A percentile compares a stretch with the other conserved stretches of the same genome.
phyloP scores from a whole-genome alignment of 2,329 filamentous ascomycete species.

The Fonsecaea multimorphosa region DNA sequence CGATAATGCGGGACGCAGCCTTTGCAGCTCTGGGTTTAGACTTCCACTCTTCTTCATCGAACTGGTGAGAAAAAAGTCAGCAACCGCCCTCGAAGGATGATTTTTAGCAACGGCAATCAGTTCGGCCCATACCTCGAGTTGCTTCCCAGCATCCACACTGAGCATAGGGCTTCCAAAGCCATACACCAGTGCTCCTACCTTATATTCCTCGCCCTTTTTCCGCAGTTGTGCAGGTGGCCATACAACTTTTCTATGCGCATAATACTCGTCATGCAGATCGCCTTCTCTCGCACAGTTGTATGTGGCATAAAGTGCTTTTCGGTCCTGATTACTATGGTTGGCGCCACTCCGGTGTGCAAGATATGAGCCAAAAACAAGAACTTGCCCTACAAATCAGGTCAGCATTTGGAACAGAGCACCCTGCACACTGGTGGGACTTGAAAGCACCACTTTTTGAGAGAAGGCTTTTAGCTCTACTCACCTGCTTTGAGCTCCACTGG shows the following conservation, averaged over 20 bases:
- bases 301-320: slow-evolving; percentile 52
- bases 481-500: slow-evolving; percentile 46
- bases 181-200: slow-evolving; percentile 46
- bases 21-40: neutral
- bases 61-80: neutral
- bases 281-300: slow-evolving; percentile 51
- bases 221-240: slow-evolving; percentile 52
- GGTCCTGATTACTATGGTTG: slow-evolving; percentile 46
- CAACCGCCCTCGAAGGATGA: neutral
- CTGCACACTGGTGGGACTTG: neutral
- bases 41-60: neutral
- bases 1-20: slow-evolving; percentile 6
- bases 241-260: slow-evolving; percentile 48
- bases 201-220: slow-evolving; percentile 45
- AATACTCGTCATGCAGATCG: slow-evolving; percentile 52
- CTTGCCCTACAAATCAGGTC: slow-evolving; percentile 40
- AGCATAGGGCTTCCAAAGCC: slow-evolving; percentile 50
- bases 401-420: neutral
- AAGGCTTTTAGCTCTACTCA: slow-evolving; percentile 27
- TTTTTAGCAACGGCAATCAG: too few species aligned
- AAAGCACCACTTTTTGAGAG: neutral
- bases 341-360: slow-evolving; percentile 48
- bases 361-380: slow-evolving; percentile 50
- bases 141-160: slow-evolving; percentile 41
- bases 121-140: slow-evolving; percentile 15